Base-by-base conservation (phyloP, 1,284 basidiomycete species). In the Papiliotrema terrestris region DNA sequence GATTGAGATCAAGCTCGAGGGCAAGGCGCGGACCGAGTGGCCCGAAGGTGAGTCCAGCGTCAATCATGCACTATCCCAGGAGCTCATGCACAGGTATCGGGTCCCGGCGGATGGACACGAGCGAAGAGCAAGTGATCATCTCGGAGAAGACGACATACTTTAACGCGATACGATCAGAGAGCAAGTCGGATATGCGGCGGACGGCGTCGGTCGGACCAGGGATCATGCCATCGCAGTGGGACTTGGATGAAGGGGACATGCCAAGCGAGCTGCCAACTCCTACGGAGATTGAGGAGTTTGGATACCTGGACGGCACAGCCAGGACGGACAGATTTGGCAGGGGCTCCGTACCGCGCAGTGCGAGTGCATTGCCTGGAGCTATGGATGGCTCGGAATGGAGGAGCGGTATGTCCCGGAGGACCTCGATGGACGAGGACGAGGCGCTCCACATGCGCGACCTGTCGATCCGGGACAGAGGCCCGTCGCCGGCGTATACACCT, bases 181-280 rank as follows among this genome's bases (percentile, higher is more conserved):
- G 20, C 26, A 38, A 23, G 29, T 20, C 17, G 17, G 26, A 37
- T 22, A 13, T 20, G 25, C 22, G 83, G 9, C 82, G 91, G 8
- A 83, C 87, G 3, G 80, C 84, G 3, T 96, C 93, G 0, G 80
- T 95, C 39, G 91, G 89, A 0, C 91, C 91, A 0, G 88, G 89
- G 0, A 57, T 64, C 3, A 71, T 83, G 2, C 63, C 71, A 3
- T 66, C 76, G 19, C 69, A 80, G 49, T 63, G 58, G 52, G 70
- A 72, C 39, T 56, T 68, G 8, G 68, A 69, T 36, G 67, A 71
- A n/a, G 71, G 72, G 15, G n/a, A 56, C 37, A 11, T 52, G 54
- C 1, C 60, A 55, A 6, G 55, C 17, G 61, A 51, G 19, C 56
- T 60, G 1, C 37, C 46, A 19, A 23, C 14, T 5, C 45, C 52